Conservation (phyloP, 257 asterid genomes). For the Osmanthus fragrans region DNA sequence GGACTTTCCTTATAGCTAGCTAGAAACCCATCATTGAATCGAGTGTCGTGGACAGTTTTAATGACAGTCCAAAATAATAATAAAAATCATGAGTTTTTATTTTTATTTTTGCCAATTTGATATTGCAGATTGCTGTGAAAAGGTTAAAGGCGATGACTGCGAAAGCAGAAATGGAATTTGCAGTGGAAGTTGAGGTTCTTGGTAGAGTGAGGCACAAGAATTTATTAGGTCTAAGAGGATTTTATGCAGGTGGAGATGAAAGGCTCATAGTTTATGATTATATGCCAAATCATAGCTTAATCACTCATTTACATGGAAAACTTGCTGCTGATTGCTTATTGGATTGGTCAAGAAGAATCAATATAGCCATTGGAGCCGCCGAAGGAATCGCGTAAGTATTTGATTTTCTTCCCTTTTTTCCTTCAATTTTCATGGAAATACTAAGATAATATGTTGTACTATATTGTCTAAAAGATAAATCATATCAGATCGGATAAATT, state of each 20-base stretch:
- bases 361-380: conserved; percentile 60
- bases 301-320: conserved; percentile 73
- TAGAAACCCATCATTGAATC: no score
- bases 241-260: conserved; percentile 75
- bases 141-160: conserved; percentile 69
- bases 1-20: no score
- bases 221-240: conserved; percentile 70
- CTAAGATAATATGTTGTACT: not conserved
- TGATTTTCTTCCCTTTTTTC: not conserved
- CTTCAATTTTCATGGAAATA: not conserved
- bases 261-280: conserved; percentile 76
- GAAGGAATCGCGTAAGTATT: conserved; percentile 60
- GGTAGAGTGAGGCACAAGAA: conserved; percentile 80
- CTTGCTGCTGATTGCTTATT: conserved; percentile 57
- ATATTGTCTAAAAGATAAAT: not conserved
- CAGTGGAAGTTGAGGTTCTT: conserved; percentile 78
- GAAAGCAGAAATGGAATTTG: conserved; percentile 90
- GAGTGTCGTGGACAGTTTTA: no score
- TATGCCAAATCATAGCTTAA: conserved; percentile 80
- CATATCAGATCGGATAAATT: not conserved
- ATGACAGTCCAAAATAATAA: not conserved
- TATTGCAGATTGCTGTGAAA: conserved; percentile 66
- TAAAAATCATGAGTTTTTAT: not conserved
- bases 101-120: not conserved
- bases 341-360: conserved; percentile 65